Conservation (phyloP, 192 early-diverging fungal genomes). For the Ambispora gerdemannii region DNA sequence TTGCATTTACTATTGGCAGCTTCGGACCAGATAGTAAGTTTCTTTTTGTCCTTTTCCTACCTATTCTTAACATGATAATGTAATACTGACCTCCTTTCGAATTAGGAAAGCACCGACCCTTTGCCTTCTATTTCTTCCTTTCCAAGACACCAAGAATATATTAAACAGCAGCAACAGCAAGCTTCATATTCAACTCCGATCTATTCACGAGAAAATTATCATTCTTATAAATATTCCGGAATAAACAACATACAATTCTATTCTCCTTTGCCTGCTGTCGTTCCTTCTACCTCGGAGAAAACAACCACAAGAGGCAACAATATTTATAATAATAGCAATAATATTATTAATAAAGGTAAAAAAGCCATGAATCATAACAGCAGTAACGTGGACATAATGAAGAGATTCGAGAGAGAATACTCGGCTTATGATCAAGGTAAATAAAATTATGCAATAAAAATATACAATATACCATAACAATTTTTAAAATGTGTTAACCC, state of each 20-base stretch:
- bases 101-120: background rate
- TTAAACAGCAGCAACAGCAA: background rate
- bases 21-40: conserved; percentile 24
- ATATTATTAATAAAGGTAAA: too few species aligned
- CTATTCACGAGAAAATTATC: too few species aligned
- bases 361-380: too few species aligned
- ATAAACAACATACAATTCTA: too few species aligned
- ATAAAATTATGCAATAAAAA: background rate
- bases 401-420: conserved; percentile 15
- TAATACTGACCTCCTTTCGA: too few species aligned
- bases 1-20: conserved; percentile 26
- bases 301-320: too few species aligned
- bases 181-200: background rate
- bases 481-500: background rate
- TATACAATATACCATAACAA: background rate
- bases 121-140: background rate
- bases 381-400: background rate
- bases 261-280: too few species aligned
- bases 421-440: conserved; percentile 13
- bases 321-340: too few species aligned
- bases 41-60: background rate
- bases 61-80: conserved; percentile 4
- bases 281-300: too few species aligned
- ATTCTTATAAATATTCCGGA: too few species aligned
- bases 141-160: background rate